Percentiles rank a stretch among this genome's conserved stretches.
Evolutionary conservation across 176 grass and related monocot genomes (phyloP).

Genomic region (Carex parvula): DNA sequence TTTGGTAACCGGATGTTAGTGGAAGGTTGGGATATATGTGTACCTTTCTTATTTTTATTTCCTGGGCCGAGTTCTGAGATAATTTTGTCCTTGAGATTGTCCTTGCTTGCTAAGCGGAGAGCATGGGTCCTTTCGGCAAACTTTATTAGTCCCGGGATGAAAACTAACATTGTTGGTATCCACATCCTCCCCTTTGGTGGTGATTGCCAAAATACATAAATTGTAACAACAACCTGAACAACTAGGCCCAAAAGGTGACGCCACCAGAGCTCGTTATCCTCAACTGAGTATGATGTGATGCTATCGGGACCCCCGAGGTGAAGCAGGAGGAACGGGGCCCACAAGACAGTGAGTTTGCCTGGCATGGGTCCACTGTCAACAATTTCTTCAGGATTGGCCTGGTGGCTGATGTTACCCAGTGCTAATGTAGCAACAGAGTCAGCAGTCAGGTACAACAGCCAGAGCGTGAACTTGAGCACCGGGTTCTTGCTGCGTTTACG

Average conservation of each 20-base stretch:
- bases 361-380: too few relatives aligned
- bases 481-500: too few relatives aligned
- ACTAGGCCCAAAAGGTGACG: constrained; percentile 43
- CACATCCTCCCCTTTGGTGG: background rate
- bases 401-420: too few relatives aligned
- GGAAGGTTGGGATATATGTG: too few relatives aligned
- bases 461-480: too few relatives aligned
- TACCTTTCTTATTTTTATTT: constrained; percentile 7
- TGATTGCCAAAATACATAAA: constrained; percentile 40
- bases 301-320: constrained; percentile 61
- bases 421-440: too few relatives aligned
- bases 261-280: constrained; percentile 10
- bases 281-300: constrained; percentile 42
- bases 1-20: too few relatives aligned
- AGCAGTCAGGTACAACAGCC: too few relatives aligned
- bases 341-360: too few relatives aligned
- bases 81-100: constrained; percentile 33
- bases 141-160: constrained; percentile 38
- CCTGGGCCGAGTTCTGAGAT: constrained; percentile 52
- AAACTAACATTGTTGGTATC: constrained; percentile 31
- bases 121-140: constrained; percentile 45
- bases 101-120: constrained; percentile 42
- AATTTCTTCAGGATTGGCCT: too few relatives aligned
- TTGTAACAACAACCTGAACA: constrained; percentile 31
- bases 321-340: constrained; percentile 53